Base-by-base conservation (phyloP, 1,139 yeast genomes). In the Blastobotrys arbuscula region DNA sequence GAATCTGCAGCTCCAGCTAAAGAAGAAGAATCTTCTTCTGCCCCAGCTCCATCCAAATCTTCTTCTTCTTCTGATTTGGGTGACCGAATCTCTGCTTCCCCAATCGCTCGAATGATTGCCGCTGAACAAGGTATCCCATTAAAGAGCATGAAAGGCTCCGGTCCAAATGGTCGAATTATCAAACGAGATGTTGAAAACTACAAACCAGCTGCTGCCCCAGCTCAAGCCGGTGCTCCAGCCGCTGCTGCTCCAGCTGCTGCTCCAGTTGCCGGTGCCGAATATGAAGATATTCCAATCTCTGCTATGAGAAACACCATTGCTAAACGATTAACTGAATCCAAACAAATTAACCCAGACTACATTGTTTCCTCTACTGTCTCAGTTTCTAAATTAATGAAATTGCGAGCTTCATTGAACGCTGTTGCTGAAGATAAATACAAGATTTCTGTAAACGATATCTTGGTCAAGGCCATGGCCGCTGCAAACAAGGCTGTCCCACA, bases 301-400 rank as follows among this genome's bases (percentile, higher is more conserved):
- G 77, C 78, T 64, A 92, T 92, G 97, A 86, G 99, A 77, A 83
- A 83, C 73, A 86, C 94, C 59, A 92, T 92, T 64, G 96, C 96
- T 59, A 70, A 81, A 65, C 86, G 99, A 74, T 78, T 92, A 61
- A 74, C 85, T 57, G 82, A 85, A 69, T 89, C 97, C 45, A 85
- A 92, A 63, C 87, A 80, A 68, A 79, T 79, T 60, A 81, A 88
- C 55, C 99, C 99, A 62, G 84, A 95, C 54, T 92, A 88, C 75
- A 84, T 89, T 66, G 92, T 94, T 50, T 85, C 95, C 42, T 85
- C 97, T 38, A 78, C 81, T 54, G 77, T 92, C 55, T 81, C 94
- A 23, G 97, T 92, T 46, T 75, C 89, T 59, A 94, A 92, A 77
- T 76, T 94, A 62, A 79, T 89, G 72, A 92, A 92, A 74, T 79